Base-by-base conservation (phyloP, 805 yeast genomes). In the Pichia cephalocereana region DNA sequence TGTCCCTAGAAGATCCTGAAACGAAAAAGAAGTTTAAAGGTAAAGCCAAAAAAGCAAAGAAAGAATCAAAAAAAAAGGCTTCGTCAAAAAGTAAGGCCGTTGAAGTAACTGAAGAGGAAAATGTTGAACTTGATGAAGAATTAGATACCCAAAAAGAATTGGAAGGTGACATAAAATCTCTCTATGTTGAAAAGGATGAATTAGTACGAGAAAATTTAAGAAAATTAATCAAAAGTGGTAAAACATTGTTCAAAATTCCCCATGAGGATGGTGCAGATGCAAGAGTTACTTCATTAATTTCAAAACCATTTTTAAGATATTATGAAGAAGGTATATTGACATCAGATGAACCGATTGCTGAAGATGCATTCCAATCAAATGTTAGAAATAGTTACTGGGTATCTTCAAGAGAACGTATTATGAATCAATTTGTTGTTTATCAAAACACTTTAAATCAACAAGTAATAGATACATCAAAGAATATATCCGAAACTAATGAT, bases 341-440 rank as follows among this genome's bases (percentile, higher is more conserved):
- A 1, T 87, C 97, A 0, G 80, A 80, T 51, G 83, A 77, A 47
- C 75, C 76, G 14, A 69, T 79, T 48, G 97, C 98, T 0, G 74
- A 75, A 48, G 83, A 85, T 48, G 96, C 95, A 2, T 68, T 93
- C 41, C 70, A 77, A n/a, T 72, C 86, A 58, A 87, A 87, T 52
- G 80, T 88, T 0, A 70, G 82, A 12, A 87, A 93, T 37, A 80
- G 96, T 9, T 93, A 93, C 64, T 93, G 99, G 99, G 79, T 85
- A 58, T 85, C 96, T 14, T 80, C 91, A 12, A 73, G 99, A 52
- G 89, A 83, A 54, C 74, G 99, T 49, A 88, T 93, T 32, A 74
- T 69, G 67, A 77, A 77, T 18, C 99, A 93, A 59, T 86, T 90
- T 74, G 91, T 91, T 8, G 90, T 93, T 2, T 82, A 47, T 40